Evolutionary conservation across 352 stramenopile species (phyloP), one percentile per base, ranked within the genome.

Genomic region (Pythium grandisporangium): DNA sequence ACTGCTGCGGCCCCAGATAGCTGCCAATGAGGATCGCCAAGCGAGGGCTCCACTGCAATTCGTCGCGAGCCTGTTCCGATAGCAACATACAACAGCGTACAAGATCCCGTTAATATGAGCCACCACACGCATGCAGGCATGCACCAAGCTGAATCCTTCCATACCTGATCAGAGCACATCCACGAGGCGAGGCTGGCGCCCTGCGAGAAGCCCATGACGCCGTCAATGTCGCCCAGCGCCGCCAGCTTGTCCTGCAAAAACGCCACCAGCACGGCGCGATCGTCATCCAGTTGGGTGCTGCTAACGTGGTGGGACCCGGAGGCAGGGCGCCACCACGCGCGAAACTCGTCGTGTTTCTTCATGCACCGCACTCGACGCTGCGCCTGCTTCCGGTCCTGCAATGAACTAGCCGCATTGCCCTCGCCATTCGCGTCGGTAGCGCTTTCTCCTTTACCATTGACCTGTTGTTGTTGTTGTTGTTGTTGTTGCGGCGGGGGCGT

Each of bases 201-300:
- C 51, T 93, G 79, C 3, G 76, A 90, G 48, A 93, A 93, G 4
- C 79, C 79, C n/a, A 93, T 45, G 4, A 93, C 74, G 25, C 67
- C 77, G 40, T 93, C 79, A 14, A 90, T 55, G 2, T 78, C 55
- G 36, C 76, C 75, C 3, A 85, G 36, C 37, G 77, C 61, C 4
- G 58, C 42, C 22, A 92, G 51, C 32, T 83, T 73, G 19, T 58
- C 51, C 14, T 67, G 68, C 41, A 92, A 32, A 40, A 81, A 86
- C 7, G 43, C 30, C 43, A 92, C 29, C 20, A 88, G 56, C 17
- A 80, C 53, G 16, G 66, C 55, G 19, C 72, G 61, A 38, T 86
- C 75, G 14, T 61, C 52, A 16, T 71, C 60, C 40, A 89, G 51
- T 30, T 75, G 60, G 30, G 52, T 54, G 6, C 63, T 41, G 20